Base-by-base conservation (phyloP, 441 rosid genomes). In the Erysimum cheiri region DNA sequence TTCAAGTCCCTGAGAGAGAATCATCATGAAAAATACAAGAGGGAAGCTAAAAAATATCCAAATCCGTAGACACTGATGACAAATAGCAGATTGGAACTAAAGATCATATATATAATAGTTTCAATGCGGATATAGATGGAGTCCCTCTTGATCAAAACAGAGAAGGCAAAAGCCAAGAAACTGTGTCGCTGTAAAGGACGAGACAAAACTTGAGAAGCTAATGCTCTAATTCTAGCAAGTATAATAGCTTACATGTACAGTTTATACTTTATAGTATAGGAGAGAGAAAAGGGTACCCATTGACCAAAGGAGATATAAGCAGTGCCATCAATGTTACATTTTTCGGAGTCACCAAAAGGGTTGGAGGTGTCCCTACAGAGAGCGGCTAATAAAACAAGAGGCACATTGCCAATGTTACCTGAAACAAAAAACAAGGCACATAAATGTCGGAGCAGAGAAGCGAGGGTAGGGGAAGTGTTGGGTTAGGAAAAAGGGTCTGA, bases 321-420 rank as follows among this genome's bases (percentile, higher is more conserved):
- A 64, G 94, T 92, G 77, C 96, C 97, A 64, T 90, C 86, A 52
- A 85, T 82, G 83, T 85, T 88, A 73, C 99, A 95, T 72, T 65
- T 87, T 2, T 85, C 87, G 19, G 87, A 73, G 77, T 92, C 92
- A 24, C 96, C 99, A 72, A 95, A 95, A 48, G 99, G 99, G 70
- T 91, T 95, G 78, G 83, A 76, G 40, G 71, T 12, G 74, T 89
- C 98, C 80, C 98, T 85, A 67, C 98, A 95, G 31, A 90, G 72
- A 68, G 99, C 98, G 7, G 97, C 86, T 50, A 95, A 83, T 76
- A 95, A 79, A 60, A 95, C 99, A 74, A 95, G 99, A 19, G 99
- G 99, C 57, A 95, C 93, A 65, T 95, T 95, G 64, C 99, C 99
- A 29, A 95, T 92, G 75, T 95, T 95, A 76, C 99, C 98, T 95